Base-by-base conservation (phyloP, 805 yeast genomes). In the Candida silvatica region DNA sequence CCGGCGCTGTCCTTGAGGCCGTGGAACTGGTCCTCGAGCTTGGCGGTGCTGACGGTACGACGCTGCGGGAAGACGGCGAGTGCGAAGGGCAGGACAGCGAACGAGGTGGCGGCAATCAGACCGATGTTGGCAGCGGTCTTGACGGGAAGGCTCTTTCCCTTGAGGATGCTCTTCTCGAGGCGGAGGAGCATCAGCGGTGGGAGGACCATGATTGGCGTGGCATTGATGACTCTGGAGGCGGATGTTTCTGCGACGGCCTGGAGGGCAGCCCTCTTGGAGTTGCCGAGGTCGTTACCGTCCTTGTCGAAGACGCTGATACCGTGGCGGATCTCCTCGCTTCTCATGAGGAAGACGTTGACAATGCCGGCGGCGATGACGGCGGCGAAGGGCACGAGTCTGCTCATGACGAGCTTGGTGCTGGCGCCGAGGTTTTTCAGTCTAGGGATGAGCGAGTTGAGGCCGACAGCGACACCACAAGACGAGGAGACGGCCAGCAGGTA, bases 311-410 rank as follows among this genome's bases (percentile, higher is more conserved):
- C 92, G 27, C 76, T 60, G 37, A 84, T 84, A 47, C 95, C 95
- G 52, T 80, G 81, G 47, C 76, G 77, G 52, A 92, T 78, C 61
- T 92, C 99, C 58, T 88, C 94, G 38, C 90, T 76, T 63, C 99
- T 77, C 98, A 92, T 92, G 40, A 94, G 69, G 51, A 85, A 86
- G n/a, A 92, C 96, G 47, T 92, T 92, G 27, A 87, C 94, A 23
- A 92, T 68, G 54, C 98, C 97, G 1, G 99, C 99, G 35, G 92
- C 78, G 1, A 88, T 97, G 24, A 92, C 99, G 2, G 99, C 99
- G 0, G 97, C 97, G 64, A 92, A 92, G 5, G 99, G 99, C 9
- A 92, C 95, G 38, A 92, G 67, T 46, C 99, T 78, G 28, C 88
- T 80, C 37, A 92, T 60, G 20, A 88, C 67, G 46, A 80, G 61